Base-by-base conservation (phyloP, 2,329 filamentous ascomycete species). In the Exophiala spinifera region DNA sequence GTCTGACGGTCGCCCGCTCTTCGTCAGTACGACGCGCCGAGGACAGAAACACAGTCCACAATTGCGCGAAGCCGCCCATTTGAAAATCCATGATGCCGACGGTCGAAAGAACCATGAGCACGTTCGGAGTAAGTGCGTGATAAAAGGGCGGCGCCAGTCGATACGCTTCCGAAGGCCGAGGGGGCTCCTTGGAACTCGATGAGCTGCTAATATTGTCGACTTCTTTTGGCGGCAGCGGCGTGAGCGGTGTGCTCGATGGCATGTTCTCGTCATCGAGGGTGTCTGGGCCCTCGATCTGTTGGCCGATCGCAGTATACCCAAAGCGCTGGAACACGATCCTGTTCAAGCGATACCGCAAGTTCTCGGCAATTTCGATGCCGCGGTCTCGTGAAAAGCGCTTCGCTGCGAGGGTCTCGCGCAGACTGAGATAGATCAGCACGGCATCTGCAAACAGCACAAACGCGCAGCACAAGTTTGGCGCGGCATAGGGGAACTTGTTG, bases 21-120 rank as follows among this genome's bases (percentile, higher is more conserved):
- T 72, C 69, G 42, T 67, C 64, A 39, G 72, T 69, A 51, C 71
- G 83, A 6, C 86, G 84, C 0, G 86, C 84, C 0, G 87, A 88
- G 1, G 87, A 89, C 42, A 91, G 79, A 72, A 91, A 91, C 44
- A 89, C 79, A 46, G 87, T 84, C 85, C 86, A 90, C 19, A 91
- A 79, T 15, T 85, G 84, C 66, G 88, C 86, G 74, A 90, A 91
- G 23, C 86, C 86, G 57, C 72, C 72, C 70, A 90, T 79, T 70
- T 89, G 86, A 64, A 89, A 86, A 66, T 88, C 85, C 68, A 88
- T 85, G 59, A 89, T 82, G 6, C 83, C 84, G 61, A 85, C 83
- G 21, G 82, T 82, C 49, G 86, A 66, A 5, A 89, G 70, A 2
- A 78, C 80, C 67, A 73, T 78, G 55, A 81, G 64, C 10, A 81